Evolutionary conservation across 805 yeast genomes (phyloP), one percentile per base, ranked within the genome.

Genomic region (Wickerhamomyces ciferrii): DNA sequence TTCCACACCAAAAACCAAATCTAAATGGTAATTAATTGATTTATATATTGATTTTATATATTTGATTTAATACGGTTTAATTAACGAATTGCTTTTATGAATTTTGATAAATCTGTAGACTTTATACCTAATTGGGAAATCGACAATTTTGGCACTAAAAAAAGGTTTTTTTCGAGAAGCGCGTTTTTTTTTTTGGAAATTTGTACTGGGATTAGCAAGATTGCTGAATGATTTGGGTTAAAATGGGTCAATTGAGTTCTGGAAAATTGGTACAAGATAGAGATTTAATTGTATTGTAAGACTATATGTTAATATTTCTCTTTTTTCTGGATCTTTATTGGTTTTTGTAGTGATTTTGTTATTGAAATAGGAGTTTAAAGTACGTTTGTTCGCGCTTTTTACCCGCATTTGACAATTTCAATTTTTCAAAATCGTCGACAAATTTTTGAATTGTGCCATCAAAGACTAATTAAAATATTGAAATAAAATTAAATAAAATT

Each of bases 1-100:
- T 94, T 94, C 96, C 90, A 84, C 78, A 77, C 95, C 61, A 74
- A 77, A 66, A 71, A 70, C 69, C 81, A 77, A 69, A 67, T 84
- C 58, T 79, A 75, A 48, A 25, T 11, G 15, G 7, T 7, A 29
- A 11, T 9, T 14, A 14, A 29, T 29, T 29, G 27, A 24, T 29
- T 9, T 4, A 14, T 9, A 7, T 29, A 11, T 29, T 14, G 15
- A 29, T 14, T 4, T 15, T 6, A 18, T 31, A 15, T 15, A 14
- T 31, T n/a, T 31, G 18, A n/a, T n/a, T n/a, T 31, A 31, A 15
- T 15, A 4, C 15, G 35, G 15, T 31, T 15, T 31, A 31, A 31
- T 31, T 31, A 5, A 31, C 18, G 18, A 31, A 31, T 31, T 31
- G 31, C 14, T 27, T 27, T 27, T 10, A 27, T 27, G 31, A n/a